Evolutionary conservation across 306 rosid genomes (phyloP), one percentile per base, ranked within the genome.

Genomic region (Fragaria iinumae): DNA sequence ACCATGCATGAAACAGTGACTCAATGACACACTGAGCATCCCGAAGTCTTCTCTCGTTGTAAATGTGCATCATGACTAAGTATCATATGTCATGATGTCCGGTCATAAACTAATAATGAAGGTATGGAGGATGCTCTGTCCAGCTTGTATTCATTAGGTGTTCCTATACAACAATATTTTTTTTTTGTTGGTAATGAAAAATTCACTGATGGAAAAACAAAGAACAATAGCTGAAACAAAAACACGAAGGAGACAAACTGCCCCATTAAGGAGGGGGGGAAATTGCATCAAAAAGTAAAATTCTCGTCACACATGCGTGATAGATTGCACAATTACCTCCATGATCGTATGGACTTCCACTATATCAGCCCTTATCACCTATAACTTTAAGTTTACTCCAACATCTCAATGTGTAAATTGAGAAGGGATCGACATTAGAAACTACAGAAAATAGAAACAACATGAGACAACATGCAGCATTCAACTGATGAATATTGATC

Each of bases 141-240:
- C 39, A 36, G 6, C 39, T 36, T 36, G 39, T 4, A 36, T 36
- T 36, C 39, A 36, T 36, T 36, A 0, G 96, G 97, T 36, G 91
- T 79, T 66, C 97, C 97, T 5, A 97, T 92, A 92, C 85, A 68
- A 92, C 79, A 55, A 80, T 85, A 76, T 93, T n/a, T n/a, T n/a
- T n/a, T n/a, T n/a, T n/a, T n/a, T n/a, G n/a, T n/a, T n/a, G n/a
- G n/a, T n/a, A n/a, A n/a, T n/a, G n/a, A n/a, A n/a, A n/a, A n/a
- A n/a, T n/a, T n/a, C n/a, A n/a, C n/a, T n/a, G n/a, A n/a, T n/a
- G n/a, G n/a, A n/a, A n/a, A n/a, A n/a, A n/a, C n/a, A n/a, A n/a
- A n/a, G n/a, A n/a, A n/a, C n/a, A n/a, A n/a, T n/a, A n/a, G n/a
- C n/a, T n/a, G n/a, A n/a, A n/a, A n/a, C n/a, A n/a, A n/a, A n/a